phyloP scores from a whole-genome alignment of 1,139 yeast species.

The Pneumocystis canis region DNA sequence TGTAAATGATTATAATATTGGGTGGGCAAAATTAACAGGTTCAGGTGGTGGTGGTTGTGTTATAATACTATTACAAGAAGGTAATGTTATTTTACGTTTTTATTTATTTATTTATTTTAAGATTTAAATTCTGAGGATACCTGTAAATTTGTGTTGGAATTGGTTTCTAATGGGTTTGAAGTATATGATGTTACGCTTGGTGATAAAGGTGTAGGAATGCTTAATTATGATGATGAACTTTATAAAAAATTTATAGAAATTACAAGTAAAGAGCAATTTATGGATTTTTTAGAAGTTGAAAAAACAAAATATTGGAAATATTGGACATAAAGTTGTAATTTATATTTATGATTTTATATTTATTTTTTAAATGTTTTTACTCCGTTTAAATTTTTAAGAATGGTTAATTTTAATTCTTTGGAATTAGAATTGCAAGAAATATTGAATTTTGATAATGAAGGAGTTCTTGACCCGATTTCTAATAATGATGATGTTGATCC shows the following conservation, averaged over 20 bases:
- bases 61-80: slow-evolving; percentile 57
- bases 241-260: slow-evolving; percentile 26
- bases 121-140: slow-evolving; percentile 25
- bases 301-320: slow-evolving; percentile 38
- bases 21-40: slow-evolving; percentile 89
- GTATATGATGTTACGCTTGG: slow-evolving; percentile 76
- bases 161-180: slow-evolving; percentile 44
- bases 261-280: slow-evolving; percentile 34
- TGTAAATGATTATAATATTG: slow-evolving; percentile 48
- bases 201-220: slow-evolving; percentile 69
- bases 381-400: not conserved
- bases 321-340: slow-evolving; percentile 31
- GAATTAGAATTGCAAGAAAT: not conserved
- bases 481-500: slow-evolving; percentile 28
- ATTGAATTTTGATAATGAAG: not conserved
- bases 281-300: slow-evolving; percentile 33
- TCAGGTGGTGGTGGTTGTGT: slow-evolving; percentile 99
- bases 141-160: slow-evolving; percentile 22
- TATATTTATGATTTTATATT: not conserved
- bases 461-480: not conserved
- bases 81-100: slow-evolving; percentile 18
- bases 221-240: slow-evolving; percentile 23
- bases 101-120: not conserved
- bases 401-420: not conserved
- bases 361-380: not conserved